Evolutionary conservation across 2,329 filamentous ascomycete species (phyloP).

Genomic region (Ascochyta viciae-villosae): DNA sequence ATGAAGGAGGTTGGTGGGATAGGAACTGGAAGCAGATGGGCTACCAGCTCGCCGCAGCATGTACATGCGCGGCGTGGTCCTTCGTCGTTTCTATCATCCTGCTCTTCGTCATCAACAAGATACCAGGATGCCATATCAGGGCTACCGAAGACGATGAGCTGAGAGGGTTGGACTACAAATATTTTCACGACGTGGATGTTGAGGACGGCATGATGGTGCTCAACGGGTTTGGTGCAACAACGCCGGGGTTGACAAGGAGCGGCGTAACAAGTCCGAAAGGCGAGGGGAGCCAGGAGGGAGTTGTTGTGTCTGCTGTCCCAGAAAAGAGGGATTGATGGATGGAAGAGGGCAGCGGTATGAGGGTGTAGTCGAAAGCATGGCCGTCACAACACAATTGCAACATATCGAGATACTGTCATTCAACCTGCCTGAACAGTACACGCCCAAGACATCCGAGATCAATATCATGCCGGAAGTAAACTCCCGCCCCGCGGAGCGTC

Average conservation of each 20-base stretch:
- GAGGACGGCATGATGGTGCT: constrained; percentile 34
- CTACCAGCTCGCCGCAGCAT: constrained; percentile 64
- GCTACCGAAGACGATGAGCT: constrained; percentile 64
- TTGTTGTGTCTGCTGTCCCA: constrained; percentile 20
- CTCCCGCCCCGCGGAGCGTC: background rate
- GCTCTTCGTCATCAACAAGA: constrained; percentile 64
- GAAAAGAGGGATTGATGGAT: constrained; percentile 29
- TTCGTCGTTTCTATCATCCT: constrained; percentile 62
- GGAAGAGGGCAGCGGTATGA: background rate
- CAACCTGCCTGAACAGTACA: background rate
- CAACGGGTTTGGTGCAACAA: constrained; percentile 25
- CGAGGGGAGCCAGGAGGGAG: constrained; percentile 29
- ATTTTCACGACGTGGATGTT: constrained; percentile 50
- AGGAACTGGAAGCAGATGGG: constrained; percentile 63
- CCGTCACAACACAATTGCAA: background rate
- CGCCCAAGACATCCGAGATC: background rate
- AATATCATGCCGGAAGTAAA: background rate
- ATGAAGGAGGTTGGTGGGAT: constrained; percentile 60
- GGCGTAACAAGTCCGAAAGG: constrained; percentile 19
- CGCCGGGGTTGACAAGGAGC: constrained; percentile 17
- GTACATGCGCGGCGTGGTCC: constrained; percentile 62
- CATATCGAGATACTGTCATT: background rate
- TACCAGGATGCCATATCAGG: constrained; percentile 64
- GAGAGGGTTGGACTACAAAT: constrained; percentile 61
- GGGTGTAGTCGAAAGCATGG: background rate